These are phyloP conservation scores for Arthrocladium fulminans DNA, from an alignment of 2,329 filamentous ascomycete genomes.

Conservation along the genomic window DNA sequence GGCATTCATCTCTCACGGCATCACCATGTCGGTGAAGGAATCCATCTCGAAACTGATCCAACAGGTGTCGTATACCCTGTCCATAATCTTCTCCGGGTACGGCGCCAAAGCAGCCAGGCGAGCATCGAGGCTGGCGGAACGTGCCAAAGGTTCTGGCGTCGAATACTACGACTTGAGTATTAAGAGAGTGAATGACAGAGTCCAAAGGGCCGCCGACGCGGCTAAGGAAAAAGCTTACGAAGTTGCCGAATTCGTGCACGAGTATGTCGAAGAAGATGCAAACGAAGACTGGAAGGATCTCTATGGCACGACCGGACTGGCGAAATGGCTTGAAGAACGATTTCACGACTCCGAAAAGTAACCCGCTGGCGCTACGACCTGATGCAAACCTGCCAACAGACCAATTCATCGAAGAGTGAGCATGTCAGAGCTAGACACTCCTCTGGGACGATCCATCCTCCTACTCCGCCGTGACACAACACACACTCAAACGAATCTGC, in stretches of 20 bases:
- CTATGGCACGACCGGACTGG: conserved; percentile 25
- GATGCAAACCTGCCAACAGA: no score
- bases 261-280: conserved; percentile 36
- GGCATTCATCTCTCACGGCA: conserved; percentile 75
- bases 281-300: conserved; percentile 32
- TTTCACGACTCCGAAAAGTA: conserved; percentile 5
- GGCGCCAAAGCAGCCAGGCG: conserved; percentile 32
- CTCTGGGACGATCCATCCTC: no score
- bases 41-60: conserved; percentile 64
- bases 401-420: no score
- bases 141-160: conserved; percentile 28
- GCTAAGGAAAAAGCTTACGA: conserved; percentile 28
- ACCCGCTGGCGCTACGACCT: no score
- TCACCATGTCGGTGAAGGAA: conserved; percentile 82
- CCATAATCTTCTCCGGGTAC: conserved; percentile 36
- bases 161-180: conserved; percentile 34
- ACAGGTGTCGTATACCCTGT: conserved; percentile 58
- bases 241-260: conserved; percentile 37
- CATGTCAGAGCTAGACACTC: no score
- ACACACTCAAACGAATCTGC: no score
- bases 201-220: conserved; percentile 21
- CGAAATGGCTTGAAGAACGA: conserved; percentile 18
- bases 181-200: conserved; percentile 31
- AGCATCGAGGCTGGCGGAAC: conserved; percentile 31
- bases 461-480: no score